A percentile compares a stretch with the other conserved stretches of the same genome.
phyloP scores from a whole-genome alignment of 2,329 filamentous ascomycete genomes.

The Tricladium varicosporioides region DNA sequence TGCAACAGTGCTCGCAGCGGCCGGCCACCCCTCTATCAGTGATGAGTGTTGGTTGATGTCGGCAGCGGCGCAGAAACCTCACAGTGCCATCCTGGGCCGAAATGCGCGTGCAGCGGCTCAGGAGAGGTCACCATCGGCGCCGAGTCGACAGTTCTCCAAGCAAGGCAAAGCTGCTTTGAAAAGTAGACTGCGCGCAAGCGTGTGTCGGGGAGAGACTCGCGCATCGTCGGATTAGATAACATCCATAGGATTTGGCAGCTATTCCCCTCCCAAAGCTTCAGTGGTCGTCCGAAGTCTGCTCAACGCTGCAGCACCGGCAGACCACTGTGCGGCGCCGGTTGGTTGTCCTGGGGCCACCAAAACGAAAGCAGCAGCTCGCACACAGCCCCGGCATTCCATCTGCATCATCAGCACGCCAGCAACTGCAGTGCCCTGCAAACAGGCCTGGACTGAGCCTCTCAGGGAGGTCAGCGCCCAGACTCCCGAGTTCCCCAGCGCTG shows the following conservation, averaged over 20 bases:
- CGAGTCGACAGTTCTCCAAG: neutral
- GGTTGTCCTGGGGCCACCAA: neutral
- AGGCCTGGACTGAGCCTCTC: neutral
- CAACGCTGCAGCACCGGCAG: neutral
- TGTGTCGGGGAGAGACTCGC: neutral
- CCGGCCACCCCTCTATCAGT: neutral
- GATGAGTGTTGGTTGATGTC: neutral
- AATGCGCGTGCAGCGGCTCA: neutral
- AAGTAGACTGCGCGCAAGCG: neutral
- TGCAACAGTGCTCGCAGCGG: neutral
- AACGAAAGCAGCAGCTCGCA: neutral
- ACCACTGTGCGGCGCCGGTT: neutral
- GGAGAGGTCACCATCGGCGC: neutral
- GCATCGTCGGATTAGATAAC: neutral
- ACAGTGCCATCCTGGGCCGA: neutral
- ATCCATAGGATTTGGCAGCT: too few relatives aligned
- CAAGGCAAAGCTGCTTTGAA: neutral
- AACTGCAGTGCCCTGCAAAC: neutral
- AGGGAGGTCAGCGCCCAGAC: neutral
- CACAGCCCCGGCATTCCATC: neutral
- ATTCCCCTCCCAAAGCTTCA: neutral
- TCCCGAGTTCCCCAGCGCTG: neutral
- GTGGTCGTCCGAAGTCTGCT: neutral
- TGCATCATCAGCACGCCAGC: neutral
- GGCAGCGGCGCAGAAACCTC: neutral